Base-by-base conservation (phyloP, 257 asterid species). In the Ballota nigra region DNA sequence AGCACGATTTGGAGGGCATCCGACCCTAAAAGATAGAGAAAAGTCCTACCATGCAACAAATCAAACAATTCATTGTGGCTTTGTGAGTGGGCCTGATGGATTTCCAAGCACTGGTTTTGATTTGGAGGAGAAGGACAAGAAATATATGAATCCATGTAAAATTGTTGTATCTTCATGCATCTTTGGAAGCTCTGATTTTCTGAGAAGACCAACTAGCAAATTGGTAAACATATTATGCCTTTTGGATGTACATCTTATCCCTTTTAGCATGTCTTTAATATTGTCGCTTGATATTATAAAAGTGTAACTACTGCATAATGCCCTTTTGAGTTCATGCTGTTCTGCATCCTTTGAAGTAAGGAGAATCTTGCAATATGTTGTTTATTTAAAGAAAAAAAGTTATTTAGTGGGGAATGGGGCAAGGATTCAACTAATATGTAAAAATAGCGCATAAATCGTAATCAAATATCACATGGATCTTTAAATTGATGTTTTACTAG, bases 181-280 rank as follows among this genome's bases (percentile, higher is more conserved):
- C 71, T 93, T 93, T 80, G 98, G 98, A 60, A 93, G 85, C 88
- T 93, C 93, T 13, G 98, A 93, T 78, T 93, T 87, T 74, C 73
- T 93, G 81, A 87, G 97, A 71, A 86, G 96, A 75, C 98, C 98
- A 70, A 77, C 96, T 69, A 87, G 92, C 88, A 90, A 89, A 90
- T 22, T 89, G 96, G 96, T 91, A 87, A n/a, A 77, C 11, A 58
- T 67, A 69, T 36, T 36, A 62, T 58, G 59, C 75, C 43, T 71
- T 72, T 52, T 53, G 29, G 23, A 61, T 51, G 57, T 8, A 43
- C 10, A 45, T 15, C 0, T 43, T 40, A 51, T 24, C 66, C 52
- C 64, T 70, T 53, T 63, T 34, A 45, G 47, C 41, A 41, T 43
- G 2, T 40, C 41, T 1, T 8, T 52, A 15, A 11, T 13, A 7